Conservation (phyloP, 1,284 basidiomycete genomes). For the Pyrrhoderma noxium region DNA sequence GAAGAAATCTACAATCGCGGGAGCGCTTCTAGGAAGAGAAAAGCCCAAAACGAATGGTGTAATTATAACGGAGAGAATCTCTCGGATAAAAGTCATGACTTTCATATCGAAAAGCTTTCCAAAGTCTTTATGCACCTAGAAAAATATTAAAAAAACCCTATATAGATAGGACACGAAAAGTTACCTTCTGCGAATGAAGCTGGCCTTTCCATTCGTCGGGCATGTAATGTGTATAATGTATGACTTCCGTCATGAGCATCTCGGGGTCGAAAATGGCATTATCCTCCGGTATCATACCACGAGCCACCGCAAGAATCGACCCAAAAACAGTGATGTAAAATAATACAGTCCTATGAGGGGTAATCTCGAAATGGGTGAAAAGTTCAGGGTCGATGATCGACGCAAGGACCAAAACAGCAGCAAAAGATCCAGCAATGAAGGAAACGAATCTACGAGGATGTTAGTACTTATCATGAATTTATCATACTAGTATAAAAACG, state of each 20-base stretch:
- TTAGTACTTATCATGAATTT: too few relatives aligned
- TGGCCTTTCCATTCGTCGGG: conserved; percentile 86
- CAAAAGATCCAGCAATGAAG: conserved; percentile 94
- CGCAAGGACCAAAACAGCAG: conserved; percentile 86
- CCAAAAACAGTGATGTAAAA: conserved; percentile 92
- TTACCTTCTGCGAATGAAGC: conserved; percentile 81
- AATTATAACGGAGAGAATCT: conserved; percentile 84
- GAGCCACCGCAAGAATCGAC: conserved; percentile 78
- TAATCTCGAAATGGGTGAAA: conserved; percentile 92
- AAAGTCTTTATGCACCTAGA: conserved; percentile 81
- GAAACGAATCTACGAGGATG: conserved; percentile 72
- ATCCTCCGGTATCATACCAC: conserved; percentile 95
- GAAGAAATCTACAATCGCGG: conserved; percentile 91
- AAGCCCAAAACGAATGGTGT: conserved; percentile 94
- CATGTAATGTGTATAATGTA: conserved; percentile 93
- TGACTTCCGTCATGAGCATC: conserved; percentile 82
- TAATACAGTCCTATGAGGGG: conserved; percentile 83
- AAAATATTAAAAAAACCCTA: conserved; percentile 6
- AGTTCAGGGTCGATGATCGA: conserved; percentile 90
- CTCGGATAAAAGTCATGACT: conserved; percentile 78
- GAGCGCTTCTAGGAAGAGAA: conserved; percentile 82
- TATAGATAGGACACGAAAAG: neutral
- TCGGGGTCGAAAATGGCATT: conserved; percentile 93
- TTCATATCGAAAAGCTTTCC: conserved; percentile 88
- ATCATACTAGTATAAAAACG: conserved; percentile 22